Evolutionary conservation across 768 basidiomycete genomes (phyloP).

Genomic region (Tricholoma terreum): DNA sequence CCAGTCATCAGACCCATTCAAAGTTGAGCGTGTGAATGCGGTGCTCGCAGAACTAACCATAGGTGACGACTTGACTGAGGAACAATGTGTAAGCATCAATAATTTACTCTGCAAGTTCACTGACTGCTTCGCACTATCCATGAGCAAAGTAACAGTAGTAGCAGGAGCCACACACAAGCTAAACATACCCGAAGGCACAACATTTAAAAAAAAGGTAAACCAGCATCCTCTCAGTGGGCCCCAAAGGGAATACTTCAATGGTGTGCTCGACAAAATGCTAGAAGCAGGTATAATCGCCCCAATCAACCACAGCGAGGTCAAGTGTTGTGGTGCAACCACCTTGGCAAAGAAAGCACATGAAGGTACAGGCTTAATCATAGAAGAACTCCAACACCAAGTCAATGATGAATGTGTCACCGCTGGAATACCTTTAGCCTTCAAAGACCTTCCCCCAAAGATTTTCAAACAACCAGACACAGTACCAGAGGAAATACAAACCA

Average conservation of each 20-base stretch:
- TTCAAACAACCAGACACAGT: neutral
- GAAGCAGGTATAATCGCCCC: too few species aligned
- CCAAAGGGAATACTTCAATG: neutral
- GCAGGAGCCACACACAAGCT: too few species aligned
- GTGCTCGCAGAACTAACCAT: neutral
- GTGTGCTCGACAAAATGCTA: neutral
- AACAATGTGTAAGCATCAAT: neutral
- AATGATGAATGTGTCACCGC: too few species aligned
- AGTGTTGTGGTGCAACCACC: neutral
- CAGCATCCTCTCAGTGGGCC: neutral
- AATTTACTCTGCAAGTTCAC: neutral
- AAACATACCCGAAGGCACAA: neutral
- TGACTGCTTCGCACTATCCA: too few species aligned
- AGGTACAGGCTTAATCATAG: neutral
- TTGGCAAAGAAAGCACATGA: too few species aligned
- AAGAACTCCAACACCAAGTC: neutral
- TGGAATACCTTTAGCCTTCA: too few species aligned
- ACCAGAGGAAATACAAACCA: neutral
- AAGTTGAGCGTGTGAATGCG: neutral
- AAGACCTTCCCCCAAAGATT: neutral
- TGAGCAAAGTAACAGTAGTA: too few species aligned
- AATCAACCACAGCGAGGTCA: neutral
- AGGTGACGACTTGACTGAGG: too few species aligned
- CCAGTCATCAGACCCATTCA: too few species aligned
- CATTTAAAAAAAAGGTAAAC: neutral